Percentiles rank a stretch among this genome's conserved stretches.
Conservation (phyloP, 768 basidiomycete species). For the Leccinum incarnatum region DNA sequence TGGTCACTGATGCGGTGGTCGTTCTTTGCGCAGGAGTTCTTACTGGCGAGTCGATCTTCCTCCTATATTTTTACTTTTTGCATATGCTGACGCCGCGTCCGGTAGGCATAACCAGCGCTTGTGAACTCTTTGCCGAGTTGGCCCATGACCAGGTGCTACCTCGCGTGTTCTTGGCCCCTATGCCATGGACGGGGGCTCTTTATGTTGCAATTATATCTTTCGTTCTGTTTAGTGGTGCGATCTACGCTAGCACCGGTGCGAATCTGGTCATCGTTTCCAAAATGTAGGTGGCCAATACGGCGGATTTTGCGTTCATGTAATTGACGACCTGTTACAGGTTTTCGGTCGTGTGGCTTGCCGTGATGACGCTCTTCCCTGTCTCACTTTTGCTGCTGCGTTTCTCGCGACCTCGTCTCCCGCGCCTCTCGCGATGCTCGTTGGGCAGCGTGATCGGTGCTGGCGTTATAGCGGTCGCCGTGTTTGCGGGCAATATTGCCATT, state of each 20-base stretch:
- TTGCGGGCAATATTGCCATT: constrained; percentile 59
- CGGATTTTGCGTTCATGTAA: not conserved
- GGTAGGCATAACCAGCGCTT: constrained; percentile 54
- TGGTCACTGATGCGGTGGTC: constrained; percentile 66
- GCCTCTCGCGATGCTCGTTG: constrained; percentile 41
- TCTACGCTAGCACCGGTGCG: constrained; percentile 61
- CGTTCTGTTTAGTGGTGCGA: constrained; percentile 42
- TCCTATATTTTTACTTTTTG: not conserved
- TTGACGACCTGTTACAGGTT: constrained; percentile 42
- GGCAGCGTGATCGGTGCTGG: constrained; percentile 41
- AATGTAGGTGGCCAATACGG: constrained; percentile 39
- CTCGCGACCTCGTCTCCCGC: constrained; percentile 57
- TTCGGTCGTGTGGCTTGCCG: constrained; percentile 62
- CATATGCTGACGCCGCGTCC: not conserved
- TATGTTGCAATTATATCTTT: constrained; percentile 54
- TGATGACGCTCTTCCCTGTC: constrained; percentile 63
- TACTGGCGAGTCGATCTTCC: constrained; percentile 43
- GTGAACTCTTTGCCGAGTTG: constrained; percentile 56
- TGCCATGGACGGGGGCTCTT: constrained; percentile 51
- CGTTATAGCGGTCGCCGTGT: constrained; percentile 40
- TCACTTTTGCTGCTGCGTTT: constrained; percentile 60
- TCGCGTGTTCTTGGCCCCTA: constrained; percentile 40
- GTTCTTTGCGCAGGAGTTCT: constrained; percentile 73
- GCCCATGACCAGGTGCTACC: constrained; percentile 63
- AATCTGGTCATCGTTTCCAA: constrained; percentile 53